These are phyloP conservation scores for Canavalia gladiata DNA, from an alignment of 306 rosid species.

Conservation along the genomic window DNA sequence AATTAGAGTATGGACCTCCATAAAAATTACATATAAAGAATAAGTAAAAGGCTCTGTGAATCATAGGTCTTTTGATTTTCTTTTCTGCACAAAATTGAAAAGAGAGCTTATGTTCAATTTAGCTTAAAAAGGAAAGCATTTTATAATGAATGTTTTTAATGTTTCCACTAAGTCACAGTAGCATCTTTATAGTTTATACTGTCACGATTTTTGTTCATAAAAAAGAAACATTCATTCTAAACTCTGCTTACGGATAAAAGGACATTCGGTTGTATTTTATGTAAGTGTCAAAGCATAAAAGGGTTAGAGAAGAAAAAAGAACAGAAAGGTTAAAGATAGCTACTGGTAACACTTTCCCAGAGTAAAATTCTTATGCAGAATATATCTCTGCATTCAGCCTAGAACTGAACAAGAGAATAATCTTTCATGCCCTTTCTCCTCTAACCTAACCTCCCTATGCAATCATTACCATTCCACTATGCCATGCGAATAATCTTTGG, in stretches of 20 bases:
- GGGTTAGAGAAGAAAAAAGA: neutral
- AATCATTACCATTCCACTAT: neutral
- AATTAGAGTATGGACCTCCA: constrained; percentile 11
- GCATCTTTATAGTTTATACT: neutral
- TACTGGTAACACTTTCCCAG: neutral
- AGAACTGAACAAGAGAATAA: constrained; percentile 1
- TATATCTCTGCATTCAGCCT: neutral
- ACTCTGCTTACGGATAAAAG: neutral
- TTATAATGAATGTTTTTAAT: neutral
- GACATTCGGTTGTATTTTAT: neutral
- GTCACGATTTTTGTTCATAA: neutral
- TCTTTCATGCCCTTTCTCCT: constrained; percentile 11
- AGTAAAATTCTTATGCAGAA: neutral
- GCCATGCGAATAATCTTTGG: no score
- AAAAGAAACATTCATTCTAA: neutral
- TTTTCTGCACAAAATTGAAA: neutral
- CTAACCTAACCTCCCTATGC: neutral
- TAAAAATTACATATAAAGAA: neutral
- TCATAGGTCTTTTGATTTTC: neutral
- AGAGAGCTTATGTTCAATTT: constrained; percentile 28
- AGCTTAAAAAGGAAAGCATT: neutral
- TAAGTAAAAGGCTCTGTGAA: neutral
- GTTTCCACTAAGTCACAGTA: constrained; percentile 1
- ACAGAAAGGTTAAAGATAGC: neutral
- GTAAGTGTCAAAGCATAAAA: neutral